Conservation (phyloP, 352 stramenopile genomes). For the Globisporangium cystogenes region DNA sequence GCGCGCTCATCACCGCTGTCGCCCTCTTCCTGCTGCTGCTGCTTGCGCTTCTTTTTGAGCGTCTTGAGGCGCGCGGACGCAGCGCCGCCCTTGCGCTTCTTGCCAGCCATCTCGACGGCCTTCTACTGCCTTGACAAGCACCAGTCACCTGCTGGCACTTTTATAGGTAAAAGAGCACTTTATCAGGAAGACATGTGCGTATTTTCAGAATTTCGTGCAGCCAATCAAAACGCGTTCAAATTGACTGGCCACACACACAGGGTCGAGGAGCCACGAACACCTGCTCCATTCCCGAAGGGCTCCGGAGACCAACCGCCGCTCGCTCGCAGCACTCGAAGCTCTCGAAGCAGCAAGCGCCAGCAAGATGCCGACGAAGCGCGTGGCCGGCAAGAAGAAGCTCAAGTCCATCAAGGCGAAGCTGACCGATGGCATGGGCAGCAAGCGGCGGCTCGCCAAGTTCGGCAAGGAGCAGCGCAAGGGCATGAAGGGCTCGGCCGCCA, state of each 20-base stretch:
- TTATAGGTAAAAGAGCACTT: too few relatives aligned
- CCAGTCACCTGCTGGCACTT: too few relatives aligned
- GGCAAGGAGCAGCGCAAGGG: constrained; percentile 85
- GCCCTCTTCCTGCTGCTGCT: constrained; percentile 5
- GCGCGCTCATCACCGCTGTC: constrained; percentile 6
- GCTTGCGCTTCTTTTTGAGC: constrained; percentile 48
- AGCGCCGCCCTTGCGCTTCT: constrained; percentile 54
- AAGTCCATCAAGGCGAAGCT: constrained; percentile 89
- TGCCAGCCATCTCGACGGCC: constrained; percentile 44
- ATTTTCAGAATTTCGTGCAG: too few relatives aligned
- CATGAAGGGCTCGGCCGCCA: constrained; percentile 77
- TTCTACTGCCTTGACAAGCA: too few relatives aligned
- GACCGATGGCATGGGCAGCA: constrained; percentile 80
- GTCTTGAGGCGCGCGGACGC: constrained; percentile 28
- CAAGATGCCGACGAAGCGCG: constrained; percentile 79
- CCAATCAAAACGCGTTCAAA: too few relatives aligned
- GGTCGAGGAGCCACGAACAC: too few relatives aligned
- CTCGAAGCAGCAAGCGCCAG: too few relatives aligned
- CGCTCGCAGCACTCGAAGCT: not conserved
- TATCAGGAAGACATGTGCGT: too few relatives aligned
- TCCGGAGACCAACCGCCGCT: not conserved
- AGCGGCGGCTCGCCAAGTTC: constrained; percentile 74
- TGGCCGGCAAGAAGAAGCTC: constrained; percentile 89
- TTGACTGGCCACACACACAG: too few relatives aligned
- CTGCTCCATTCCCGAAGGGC: not conserved